Evolutionary conservation across 768 basidiomycete genomes (phyloP), one percentile per base, ranked within the genome.

Genomic region (Leccinum subtestaceum): DNA sequence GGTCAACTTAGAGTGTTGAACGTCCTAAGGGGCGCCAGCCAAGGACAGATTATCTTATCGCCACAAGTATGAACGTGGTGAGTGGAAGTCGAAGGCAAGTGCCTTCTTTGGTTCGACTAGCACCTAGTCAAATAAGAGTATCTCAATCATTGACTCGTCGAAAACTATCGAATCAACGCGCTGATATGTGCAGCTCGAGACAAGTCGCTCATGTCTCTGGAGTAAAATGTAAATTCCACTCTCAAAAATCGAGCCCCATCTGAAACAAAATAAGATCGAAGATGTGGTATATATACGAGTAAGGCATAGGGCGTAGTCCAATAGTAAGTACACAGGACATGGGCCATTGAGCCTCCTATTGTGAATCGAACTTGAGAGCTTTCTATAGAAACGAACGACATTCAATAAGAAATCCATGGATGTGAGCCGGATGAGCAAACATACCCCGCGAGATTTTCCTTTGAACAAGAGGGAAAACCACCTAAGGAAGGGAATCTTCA

Each of bases 401-500:
- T 17, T 46, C 19, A 10, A 21, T 55, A 4, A 59, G 45, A 23
- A 13, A 1, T 4, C 4, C 17, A 12, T 11, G 9, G 15, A 6
- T 27, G 25, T 1, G 6, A 27, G n/a, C 5, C 1, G n/a, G 25
- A 1, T 1, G 43, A 2, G 12, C 0, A 9, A 6, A 63, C 64
- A 49, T 46, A 69, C 66, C 2, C 45, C 32, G 1, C 55, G 64
- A 1, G 67, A 34, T 29, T 57, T 60, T 4, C 52, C 15, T 47
- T 43, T n/a, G 31, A 52, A 59, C 4, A 68, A 0, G 66, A 31
- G 9, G 23, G 6, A 8, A 66, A 36, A 1, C 43, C 67, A 53
- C 50, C 66, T 60, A 8, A 13, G 1, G 15, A 63, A 6, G 3
- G 67, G 50, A 4, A 68, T 62, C 29, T 60, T 69, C 65, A 69